Base-by-base conservation (phyloP, 2,329 filamentous ascomycete genomes). In the Exophiala alcalophila region DNA sequence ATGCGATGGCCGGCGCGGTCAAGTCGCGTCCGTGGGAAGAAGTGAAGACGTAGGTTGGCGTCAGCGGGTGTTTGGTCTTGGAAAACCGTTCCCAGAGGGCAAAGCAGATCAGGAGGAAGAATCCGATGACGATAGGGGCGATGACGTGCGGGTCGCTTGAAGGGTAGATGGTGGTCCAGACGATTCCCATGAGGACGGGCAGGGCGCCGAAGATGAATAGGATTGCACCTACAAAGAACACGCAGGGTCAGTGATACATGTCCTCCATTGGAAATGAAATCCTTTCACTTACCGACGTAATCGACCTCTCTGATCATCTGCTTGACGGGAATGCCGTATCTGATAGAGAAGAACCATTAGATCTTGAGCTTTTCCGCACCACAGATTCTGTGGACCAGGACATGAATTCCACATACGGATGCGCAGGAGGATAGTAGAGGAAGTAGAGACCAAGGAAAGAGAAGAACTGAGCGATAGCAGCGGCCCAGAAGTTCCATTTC, bases 401-500 rank as follows among this genome's bases (percentile, higher is more conserved):
- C n/a, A n/a, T n/a, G n/a, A n/a, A n/a, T n/a, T n/a, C n/a, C n/a
- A 32, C 29, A 19, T 3, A 32, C 32, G 66, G 67, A 47, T 67
- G 66, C 26, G 60, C 60, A 1, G 65, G 67, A 5, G 67, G 66
- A 38, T 60, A 64, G 53, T 68, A 69, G 30, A 63, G 57, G 40
- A 72, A 55, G 32, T 61, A 62, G 2, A 73, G 59, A 0, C 70
- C 70, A 5, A 66, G 28, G 47, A 70, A 70, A 3, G 67, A 72
- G 15, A 72, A 60, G 28, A 66, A 63, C 26, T 68, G 64, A 19
- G 61, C 61, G 29, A 72, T 68, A 9, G 69, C 65, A 1, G 66
- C 62, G 0, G 55, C 63, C 46, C 68, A 71, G 53, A 72, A 74
- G 26, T 71, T 64, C 65, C 67, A 71, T 28, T 63, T 55, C 70